Conservation (phyloP, 2,329 filamentous ascomycete genomes). For the Arthrinium puccinioides region DNA sequence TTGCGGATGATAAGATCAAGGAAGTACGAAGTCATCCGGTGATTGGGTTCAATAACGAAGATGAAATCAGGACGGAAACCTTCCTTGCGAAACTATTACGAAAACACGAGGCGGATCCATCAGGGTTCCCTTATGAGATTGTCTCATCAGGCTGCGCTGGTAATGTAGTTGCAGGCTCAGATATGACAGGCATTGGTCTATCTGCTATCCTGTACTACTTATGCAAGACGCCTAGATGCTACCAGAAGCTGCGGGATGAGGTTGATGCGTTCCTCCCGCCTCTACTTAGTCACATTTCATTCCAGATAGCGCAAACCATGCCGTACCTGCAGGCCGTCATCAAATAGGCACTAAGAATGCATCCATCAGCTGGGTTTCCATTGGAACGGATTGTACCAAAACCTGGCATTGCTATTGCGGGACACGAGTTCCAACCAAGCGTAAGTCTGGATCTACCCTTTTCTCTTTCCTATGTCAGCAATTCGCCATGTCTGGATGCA, state of each 20-base stretch:
- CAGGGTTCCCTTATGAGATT: too few species aligned
- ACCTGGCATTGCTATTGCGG: conserved; percentile 32
- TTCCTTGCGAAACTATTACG: too few species aligned
- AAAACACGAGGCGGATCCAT: too few species aligned
- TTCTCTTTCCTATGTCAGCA: neutral
- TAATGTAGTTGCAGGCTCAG: conserved; percentile 26
- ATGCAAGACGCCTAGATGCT: conserved; percentile 14
- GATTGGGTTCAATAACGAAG: too few species aligned
- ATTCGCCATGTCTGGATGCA: too few species aligned
- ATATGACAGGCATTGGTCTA: conserved; percentile 27
- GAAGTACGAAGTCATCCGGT: too few species aligned
- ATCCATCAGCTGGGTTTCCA: conserved; percentile 38
- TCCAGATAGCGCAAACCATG: conserved; percentile 29
- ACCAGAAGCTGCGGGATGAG: conserved; percentile 28
- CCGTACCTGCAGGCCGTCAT: conserved; percentile 46
- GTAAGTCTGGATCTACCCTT: conserved; percentile 8
- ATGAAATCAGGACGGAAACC: too few species aligned
- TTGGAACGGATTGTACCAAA: conserved; percentile 38
- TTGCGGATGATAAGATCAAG: too few species aligned
- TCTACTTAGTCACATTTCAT: too few species aligned
- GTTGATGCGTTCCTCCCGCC: conserved; percentile 18
- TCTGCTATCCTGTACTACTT: conserved; percentile 22
- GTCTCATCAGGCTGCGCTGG: conserved; percentile 11
- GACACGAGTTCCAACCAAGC: conserved; percentile 19
- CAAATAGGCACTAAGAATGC: conserved; percentile 46